Base-by-base conservation (phyloP, 2,329 filamentous ascomycete species). In the Diplodia sapinea region DNA sequence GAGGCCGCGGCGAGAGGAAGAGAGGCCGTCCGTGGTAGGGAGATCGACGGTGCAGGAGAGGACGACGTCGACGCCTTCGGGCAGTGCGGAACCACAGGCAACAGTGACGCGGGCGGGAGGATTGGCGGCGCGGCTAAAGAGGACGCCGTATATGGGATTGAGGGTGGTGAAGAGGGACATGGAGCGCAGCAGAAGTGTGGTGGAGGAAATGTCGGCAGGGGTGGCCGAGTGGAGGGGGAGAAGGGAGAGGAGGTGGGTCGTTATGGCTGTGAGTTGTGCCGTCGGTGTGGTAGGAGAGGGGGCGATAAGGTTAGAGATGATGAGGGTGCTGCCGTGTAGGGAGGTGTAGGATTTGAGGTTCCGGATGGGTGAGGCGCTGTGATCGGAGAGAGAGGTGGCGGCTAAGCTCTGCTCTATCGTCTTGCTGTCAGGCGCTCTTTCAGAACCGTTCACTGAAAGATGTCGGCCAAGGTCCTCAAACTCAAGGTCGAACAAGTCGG, bases 81-180 rank as follows among this genome's bases (percentile, higher is more conserved):
- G 91, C 8, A 97, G 83, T 7, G 83, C 75, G 59, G 87, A 81
- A 3, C 93, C 92, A 70, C 90, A 91, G 0, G 93, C 89, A 59
- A 98, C 87, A 5, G 93, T 96, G 61, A 96, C 90, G 61, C 95
- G 83, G 0, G 94, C 88, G 0, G 95, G 93, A 0, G 95, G 95
- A 71, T 94, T 96, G 0, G 94, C 90, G 17, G 51, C 33, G 59
- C 85, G 83, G 23, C 81, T 80, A 78, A 98, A 98, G 51, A 93
- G 85, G 9, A 85, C 82, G 5, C 87, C 88, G 78, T 98, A 99
- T 70, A 91, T 81, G 31, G 82, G 78, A 78, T 98, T 98, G 72
- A 97, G 82, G 17, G 81, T 74, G 0, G 87, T 82, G 77, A 98
- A 99, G 78, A 93, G 88, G 23, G 86, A 77, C 91, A 98, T 97